phyloP scores from a whole-genome alignment of 495 filamentous ascomycete species.

The Cryomyces minteri region DNA sequence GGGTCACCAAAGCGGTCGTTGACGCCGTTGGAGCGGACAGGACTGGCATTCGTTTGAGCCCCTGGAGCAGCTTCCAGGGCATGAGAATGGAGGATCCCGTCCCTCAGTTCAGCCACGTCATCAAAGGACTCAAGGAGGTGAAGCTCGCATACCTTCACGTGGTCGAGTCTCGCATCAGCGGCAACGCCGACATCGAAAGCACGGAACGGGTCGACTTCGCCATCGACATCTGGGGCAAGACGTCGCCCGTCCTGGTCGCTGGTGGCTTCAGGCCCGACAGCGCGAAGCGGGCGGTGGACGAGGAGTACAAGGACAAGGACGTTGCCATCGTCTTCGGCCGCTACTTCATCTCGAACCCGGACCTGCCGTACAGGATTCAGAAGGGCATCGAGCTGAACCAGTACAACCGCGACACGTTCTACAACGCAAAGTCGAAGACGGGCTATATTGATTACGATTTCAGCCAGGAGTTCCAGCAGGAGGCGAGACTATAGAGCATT shows the following conservation, averaged over 20 bases:
- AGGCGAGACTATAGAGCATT: not conserved
- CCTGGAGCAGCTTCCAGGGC: conserved; percentile 45
- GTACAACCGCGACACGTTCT: conserved; percentile 36
- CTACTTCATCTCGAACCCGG: conserved; percentile 52
- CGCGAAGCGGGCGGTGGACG: conserved; percentile 33
- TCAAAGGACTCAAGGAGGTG: conserved; percentile 31
- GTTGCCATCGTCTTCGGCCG: conserved; percentile 36
- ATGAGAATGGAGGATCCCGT: conserved; percentile 48
- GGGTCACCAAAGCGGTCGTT: conserved; percentile 41
- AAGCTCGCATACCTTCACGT: conserved; percentile 49
- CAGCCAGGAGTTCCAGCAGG: conserved; percentile 27
- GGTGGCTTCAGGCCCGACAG: conserved; percentile 34
- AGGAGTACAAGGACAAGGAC: conserved; percentile 32
- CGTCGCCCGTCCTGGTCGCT: conserved; percentile 38
- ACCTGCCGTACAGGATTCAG: conserved; percentile 44
- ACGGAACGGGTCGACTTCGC: conserved; percentile 33
- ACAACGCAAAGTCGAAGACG: conserved; percentile 25
- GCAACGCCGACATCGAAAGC: conserved; percentile 25
- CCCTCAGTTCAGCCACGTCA: conserved; percentile 42
- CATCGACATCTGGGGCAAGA: conserved; percentile 28
- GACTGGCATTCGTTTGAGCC: conserved; percentile 44
- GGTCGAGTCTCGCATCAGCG: conserved; percentile 32
- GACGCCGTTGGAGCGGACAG: conserved; percentile 44
- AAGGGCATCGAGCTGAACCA: conserved; percentile 30
- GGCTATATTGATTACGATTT: conserved; percentile 53